Conservation (phyloP, 345 rosid genomes). For the Raphanus sativus region DNA sequence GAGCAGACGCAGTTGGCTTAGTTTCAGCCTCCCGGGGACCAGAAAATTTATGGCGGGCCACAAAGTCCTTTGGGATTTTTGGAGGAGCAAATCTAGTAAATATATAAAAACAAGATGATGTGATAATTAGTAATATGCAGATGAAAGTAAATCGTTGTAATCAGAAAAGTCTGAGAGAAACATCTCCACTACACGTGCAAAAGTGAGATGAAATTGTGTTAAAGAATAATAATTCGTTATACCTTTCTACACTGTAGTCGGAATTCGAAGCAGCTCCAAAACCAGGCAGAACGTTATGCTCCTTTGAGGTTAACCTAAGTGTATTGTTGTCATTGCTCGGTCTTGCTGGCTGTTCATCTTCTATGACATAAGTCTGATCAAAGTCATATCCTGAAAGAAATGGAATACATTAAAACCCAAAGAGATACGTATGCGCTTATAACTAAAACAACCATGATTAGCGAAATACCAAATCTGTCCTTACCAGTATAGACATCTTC, state of each 20-base stretch:
- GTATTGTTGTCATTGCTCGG: slow-evolving; percentile 48
- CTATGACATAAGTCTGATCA: slow-evolving; percentile 67
- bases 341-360: slow-evolving; percentile 70
- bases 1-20: slow-evolving; percentile 55
- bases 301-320: slow-evolving; percentile 60
- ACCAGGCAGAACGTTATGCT: slow-evolving; percentile 68
- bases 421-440: neutral
- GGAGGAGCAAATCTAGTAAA: slow-evolving; percentile 84
- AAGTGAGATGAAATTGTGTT: slow-evolving; percentile 9
- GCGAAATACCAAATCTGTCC: neutral
- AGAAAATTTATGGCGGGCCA: slow-evolving; percentile 68
- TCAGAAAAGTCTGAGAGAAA: neutral
- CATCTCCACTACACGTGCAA: slow-evolving; percentile 3
- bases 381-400: slow-evolving; percentile 61
- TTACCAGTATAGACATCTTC: slow-evolving; percentile 76
- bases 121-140: neutral
- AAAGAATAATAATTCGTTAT: slow-evolving; percentile 5
- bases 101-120: slow-evolving; percentile 24
- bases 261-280: slow-evolving; percentile 65
- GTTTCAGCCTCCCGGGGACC: slow-evolving; percentile 55
- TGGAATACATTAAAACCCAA: slow-evolving; percentile 1
- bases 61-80: slow-evolving; percentile 69
- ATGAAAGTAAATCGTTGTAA: slow-evolving; percentile 5
- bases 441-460: slow-evolving; percentile 13
- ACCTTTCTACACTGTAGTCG: slow-evolving; percentile 78